Base-by-base conservation (phyloP, 306 rosid species). In the Cicer arietinum region DNA sequence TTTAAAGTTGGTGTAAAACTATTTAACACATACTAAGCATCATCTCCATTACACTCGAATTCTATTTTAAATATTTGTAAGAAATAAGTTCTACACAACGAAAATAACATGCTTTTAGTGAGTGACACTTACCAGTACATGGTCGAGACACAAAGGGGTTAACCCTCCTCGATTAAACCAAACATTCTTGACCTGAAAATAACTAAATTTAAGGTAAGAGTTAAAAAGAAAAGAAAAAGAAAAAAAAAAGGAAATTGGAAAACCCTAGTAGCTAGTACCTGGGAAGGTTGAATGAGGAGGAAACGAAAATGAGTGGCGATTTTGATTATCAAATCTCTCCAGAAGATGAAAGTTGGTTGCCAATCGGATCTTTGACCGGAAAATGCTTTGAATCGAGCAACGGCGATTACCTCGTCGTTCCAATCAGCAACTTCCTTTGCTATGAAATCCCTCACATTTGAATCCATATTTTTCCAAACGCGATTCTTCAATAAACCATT, bases 91-190 rank as follows among this genome's bases (percentile, higher is more conserved):
- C 8, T 57, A 16, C 13, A 10, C 7, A 71, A 40, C 20, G 41
- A 53, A 71, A 53, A 7, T 4, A 71, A 6, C 40, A 44, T 22
- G 56, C 8, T 20, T 0, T 18, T 20, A 44, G 63, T 8, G 64
- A 22, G 20, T 43, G 16, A 56, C 5, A 77, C 85, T 77, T 67
- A 93, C 98, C 96, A 94, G 56, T 3, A 94, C 98, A 73, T 80
- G 82, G 58, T 89, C 90, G 12, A 94, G 83, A 74, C 96, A 94
- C 46, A 94, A 57, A 44, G 98, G 97, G 71, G 84, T 83, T 81
- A 94, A 79, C n/a, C 97, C 96, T 57, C 91, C 92, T 43, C 89
- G 86, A 81, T 84, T 83, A 80, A 93, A 93, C 96, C 98, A 94
- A 2, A 64, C 84, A 71, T 82, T 87, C 58, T 78, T 90, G 1